Percentiles rank a stretch among this genome's conserved stretches.
phyloP scores from a whole-genome alignment of 192 early-diverging fungal species.

The Mortierella claussenii region DNA sequence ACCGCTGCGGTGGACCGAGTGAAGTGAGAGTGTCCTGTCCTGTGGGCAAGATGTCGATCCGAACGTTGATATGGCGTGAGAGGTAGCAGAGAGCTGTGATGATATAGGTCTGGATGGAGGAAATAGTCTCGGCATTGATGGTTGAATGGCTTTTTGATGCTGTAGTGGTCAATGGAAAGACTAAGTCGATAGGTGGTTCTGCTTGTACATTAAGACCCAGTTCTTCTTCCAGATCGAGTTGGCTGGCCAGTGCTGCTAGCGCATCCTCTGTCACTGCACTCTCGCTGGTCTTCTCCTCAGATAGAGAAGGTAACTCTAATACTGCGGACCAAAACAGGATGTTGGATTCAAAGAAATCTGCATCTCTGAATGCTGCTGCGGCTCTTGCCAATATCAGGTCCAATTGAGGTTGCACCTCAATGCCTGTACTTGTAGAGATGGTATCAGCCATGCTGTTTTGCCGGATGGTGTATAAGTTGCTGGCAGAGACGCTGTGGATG shows the following conservation, averaged over 20 bases:
- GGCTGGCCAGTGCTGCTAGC: constrained; percentile 1
- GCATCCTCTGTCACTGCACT: too few relatives aligned
- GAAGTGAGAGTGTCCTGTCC: constrained; percentile 47
- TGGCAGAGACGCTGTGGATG: too few relatives aligned
- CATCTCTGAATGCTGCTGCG: constrained; percentile 51
- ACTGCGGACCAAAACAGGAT: constrained; percentile 45
- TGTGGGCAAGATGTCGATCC: constrained; percentile 45
- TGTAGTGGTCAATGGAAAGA: constrained; percentile 12
- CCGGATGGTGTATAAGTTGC: too few relatives aligned
- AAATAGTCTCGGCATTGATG: constrained; percentile 20
- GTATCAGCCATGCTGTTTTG: neutral
- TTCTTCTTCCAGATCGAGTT: constrained; percentile 40
- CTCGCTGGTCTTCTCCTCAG: too few relatives aligned
- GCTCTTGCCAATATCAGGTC: constrained; percentile 36
- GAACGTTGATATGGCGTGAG: constrained; percentile 42
- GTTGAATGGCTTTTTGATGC: neutral
- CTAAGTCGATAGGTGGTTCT: constrained; percentile 41
- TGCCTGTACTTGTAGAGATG: neutral
- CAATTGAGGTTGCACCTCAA: too few relatives aligned
- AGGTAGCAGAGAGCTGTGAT: constrained; percentile 44
- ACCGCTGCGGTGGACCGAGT: constrained; percentile 39
- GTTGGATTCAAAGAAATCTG: constrained; percentile 45
- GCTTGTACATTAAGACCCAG: constrained; percentile 43
- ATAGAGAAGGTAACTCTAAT: constrained; percentile 10
- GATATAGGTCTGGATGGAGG: constrained; percentile 28